Conservation (phyloP, 2,329 filamentous ascomycete species). For the Alternaria infectoria region DNA sequence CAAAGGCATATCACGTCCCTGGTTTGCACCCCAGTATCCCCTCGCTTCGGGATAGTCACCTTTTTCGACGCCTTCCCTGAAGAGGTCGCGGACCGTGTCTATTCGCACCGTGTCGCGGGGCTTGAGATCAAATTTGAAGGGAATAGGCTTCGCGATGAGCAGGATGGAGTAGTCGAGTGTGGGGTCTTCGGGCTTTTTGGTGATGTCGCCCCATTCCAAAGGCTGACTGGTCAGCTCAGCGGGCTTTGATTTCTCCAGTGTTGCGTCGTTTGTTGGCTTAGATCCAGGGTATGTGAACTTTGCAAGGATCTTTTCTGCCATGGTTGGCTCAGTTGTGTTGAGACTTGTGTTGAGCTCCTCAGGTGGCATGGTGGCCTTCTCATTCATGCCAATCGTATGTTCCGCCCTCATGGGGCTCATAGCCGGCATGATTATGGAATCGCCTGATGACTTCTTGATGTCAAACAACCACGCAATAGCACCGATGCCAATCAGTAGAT, state of each 20-base stretch:
- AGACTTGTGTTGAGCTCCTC: constrained; percentile 47
- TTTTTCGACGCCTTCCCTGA: constrained; percentile 42
- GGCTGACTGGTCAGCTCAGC: constrained; percentile 24
- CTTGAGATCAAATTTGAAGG: constrained; percentile 52
- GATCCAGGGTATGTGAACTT: constrained; percentile 38
- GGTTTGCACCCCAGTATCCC: constrained; percentile 49
- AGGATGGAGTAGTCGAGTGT: constrained; percentile 54
- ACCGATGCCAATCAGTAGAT: constrained; percentile 52
- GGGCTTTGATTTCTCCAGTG: constrained; percentile 6
- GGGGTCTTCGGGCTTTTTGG: constrained; percentile 44
- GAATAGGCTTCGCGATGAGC: constrained; percentile 55
- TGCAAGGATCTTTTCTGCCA: constrained; percentile 33
- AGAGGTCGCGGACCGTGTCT: constrained; percentile 42
- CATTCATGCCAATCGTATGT: constrained; percentile 32
- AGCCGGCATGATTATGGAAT: constrained; percentile 6
- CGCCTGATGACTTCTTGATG: constrained; percentile 35
- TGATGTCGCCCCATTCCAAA: constrained; percentile 30
- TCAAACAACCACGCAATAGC: constrained; percentile 56
- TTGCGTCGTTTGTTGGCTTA: constrained; percentile 7
- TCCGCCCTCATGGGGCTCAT: constrained; percentile 20
- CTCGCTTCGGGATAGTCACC: constrained; percentile 48
- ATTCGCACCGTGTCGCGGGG: constrained; percentile 44
- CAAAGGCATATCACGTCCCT: constrained; percentile 39
- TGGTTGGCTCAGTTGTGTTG: constrained; percentile 17
- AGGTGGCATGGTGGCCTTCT: constrained; percentile 44